Evolutionary conservation across 805 yeast genomes (phyloP), one percentile per base, ranked within the genome.

Genomic region (Candida piceae): DNA sequence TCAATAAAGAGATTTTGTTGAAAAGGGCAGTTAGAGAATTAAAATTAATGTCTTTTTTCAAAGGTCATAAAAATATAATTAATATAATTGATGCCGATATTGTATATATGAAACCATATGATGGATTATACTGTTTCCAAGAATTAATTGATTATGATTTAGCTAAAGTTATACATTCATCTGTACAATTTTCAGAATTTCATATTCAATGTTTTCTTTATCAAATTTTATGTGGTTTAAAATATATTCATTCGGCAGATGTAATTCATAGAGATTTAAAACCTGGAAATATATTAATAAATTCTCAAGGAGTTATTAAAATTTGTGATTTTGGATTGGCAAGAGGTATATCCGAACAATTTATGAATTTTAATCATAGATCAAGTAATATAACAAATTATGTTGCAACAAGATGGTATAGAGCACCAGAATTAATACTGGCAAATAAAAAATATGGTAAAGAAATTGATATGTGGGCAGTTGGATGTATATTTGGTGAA

Each of bases 271-370:
- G 97, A 39, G 97, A 89, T 56, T 70, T 89, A 44, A 89, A 89
- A 59, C 97, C 97, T 0, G 94, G 95, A 0, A 89, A 89, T 56
- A 80, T 89, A 4, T 65, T 89, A 39, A 84, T 88, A 15, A 77
- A 86, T 5, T 58, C 76, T 2, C 78, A 77, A 37, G 97, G 97
- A 0, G 66, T 60, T 4, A 62, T 89, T 33, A 89, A 89, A 54
- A 85, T 89, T 13, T 87, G 97, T 60, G 97, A 89, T 62, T 89
- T 89, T 66, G 97, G 97, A 0, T 66, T 89, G 24, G 95, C 97
- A 1, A 67, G 97, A 53, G 94, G 95, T 1, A 67, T 86, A 10
- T 52, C 57, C 9, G 53, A 49, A 15, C 46, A 49, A 26, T 58
- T 38, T 45, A 58, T 51, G 57, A 55, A 50, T 30, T 38, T 38